phyloP scores from a whole-genome alignment of 2,329 filamentous ascomycete species.

The Fusarium sororula region DNA sequence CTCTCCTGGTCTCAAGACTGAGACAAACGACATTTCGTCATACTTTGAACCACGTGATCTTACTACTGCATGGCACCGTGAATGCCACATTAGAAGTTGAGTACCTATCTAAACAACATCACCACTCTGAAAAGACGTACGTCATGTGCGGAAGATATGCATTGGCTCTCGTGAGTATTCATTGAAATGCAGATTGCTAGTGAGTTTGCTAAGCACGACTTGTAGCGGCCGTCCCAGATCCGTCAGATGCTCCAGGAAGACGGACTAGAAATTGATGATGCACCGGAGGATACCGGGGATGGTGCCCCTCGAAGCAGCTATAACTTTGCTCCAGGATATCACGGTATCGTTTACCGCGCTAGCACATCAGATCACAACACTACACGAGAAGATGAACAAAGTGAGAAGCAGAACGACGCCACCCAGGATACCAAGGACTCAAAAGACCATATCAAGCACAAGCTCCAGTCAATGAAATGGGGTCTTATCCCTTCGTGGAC shows the following conservation, averaged over 20 bases:
- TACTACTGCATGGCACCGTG: background rate
- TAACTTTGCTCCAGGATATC: conserved; percentile 91
- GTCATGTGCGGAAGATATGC: conserved; percentile 52
- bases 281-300: conserved; percentile 74
- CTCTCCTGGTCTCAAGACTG: background rate
- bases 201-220: background rate
- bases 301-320: conserved; percentile 75
- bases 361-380: conserved; percentile 71
- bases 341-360: conserved; percentile 86
- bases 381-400: conserved; percentile 45
- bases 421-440: background rate
- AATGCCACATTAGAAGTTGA: background rate
- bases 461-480: conserved; percentile 95
- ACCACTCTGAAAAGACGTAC: background rate
- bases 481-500: conserved; percentile 95
- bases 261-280: conserved; percentile 76
- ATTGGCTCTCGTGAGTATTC: conserved; percentile 44
- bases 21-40: background rate
- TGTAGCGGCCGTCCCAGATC: conserved; percentile 79
- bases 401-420: background rate
- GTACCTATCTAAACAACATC: background rate
- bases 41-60: conserved; percentile 11
- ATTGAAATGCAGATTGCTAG: no score
- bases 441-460: conserved; percentile 67
- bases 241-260: conserved; percentile 77